Evolutionary conservation across 257 asterid genomes (phyloP).

Genomic region (Lantana camara): DNA sequence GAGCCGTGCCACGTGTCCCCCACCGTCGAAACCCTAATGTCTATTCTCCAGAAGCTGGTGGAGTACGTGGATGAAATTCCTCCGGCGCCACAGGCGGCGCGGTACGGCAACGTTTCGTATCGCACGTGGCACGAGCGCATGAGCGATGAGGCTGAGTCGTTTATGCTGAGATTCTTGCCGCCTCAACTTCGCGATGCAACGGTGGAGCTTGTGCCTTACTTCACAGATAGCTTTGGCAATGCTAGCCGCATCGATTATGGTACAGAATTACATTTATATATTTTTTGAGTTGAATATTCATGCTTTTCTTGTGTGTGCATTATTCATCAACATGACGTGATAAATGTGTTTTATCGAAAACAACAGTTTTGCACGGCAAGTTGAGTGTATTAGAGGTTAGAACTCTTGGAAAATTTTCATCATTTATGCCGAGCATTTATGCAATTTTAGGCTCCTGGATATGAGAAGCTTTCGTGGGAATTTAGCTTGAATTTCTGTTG

Average conservation of each 20-base stretch:
- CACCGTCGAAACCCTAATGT: slow-evolving; percentile 41
- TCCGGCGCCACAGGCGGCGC: slow-evolving; percentile 63
- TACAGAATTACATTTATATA: slow-evolving; percentile 10
- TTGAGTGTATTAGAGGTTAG: neutral
- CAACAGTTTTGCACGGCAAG: neutral
- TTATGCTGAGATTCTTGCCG: slow-evolving; percentile 54
- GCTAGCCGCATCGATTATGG: slow-evolving; percentile 83
- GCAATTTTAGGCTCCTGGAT: neutral
- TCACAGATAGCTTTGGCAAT: slow-evolving; percentile 85
- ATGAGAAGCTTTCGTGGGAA: neutral
- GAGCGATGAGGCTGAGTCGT: slow-evolving; percentile 60
- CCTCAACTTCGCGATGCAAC: slow-evolving; percentile 44
- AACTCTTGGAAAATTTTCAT: neutral
- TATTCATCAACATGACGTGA: neutral
- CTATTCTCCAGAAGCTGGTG: slow-evolving; percentile 44
- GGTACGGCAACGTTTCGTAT: slow-evolving; percentile 77
- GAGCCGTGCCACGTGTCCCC: slow-evolving; percentile 68
- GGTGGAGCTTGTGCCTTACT: slow-evolving; percentile 71
- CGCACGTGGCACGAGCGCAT: slow-evolving; percentile 85
- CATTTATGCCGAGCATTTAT: neutral
- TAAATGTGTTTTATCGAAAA: neutral
- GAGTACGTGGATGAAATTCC: slow-evolving; percentile 72
- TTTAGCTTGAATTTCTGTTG: neutral
- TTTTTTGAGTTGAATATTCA: neutral
- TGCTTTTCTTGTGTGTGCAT: neutral